phyloP scores from a whole-genome alignment of 2,329 filamentous ascomycete species.

The Penicillium sp. region DNA sequence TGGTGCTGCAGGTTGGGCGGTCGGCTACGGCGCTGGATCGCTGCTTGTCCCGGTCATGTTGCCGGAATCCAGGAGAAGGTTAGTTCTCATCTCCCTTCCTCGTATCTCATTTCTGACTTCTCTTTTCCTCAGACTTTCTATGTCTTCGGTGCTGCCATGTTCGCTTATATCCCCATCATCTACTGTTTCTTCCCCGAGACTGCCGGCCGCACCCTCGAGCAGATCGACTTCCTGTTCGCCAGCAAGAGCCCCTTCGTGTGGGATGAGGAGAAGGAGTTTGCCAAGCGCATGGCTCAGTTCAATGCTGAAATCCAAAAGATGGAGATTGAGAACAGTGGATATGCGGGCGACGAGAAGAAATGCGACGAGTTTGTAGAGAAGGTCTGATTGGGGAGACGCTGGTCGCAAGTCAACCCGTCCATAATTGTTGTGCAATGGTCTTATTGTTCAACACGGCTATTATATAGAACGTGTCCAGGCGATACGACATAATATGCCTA shows the following conservation, averaged over 20 bases:
- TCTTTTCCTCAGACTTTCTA: constrained; percentile 5
- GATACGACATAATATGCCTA: background rate
- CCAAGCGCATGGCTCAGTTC: constrained; percentile 3
- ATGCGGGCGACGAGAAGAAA: constrained; percentile 2
- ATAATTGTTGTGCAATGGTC: background rate
- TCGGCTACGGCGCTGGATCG: constrained; percentile 19
- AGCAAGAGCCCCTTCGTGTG: constrained; percentile 16
- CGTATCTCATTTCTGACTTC: background rate
- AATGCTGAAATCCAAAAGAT: constrained; percentile 8
- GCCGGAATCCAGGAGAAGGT: constrained; percentile 18
- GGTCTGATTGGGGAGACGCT: background rate
- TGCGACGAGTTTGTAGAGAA: constrained; percentile 6
- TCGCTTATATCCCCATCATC: constrained; percentile 59
- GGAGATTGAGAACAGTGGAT: constrained; percentile 4
- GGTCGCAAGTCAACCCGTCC: background rate
- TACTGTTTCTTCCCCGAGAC: constrained; percentile 33
- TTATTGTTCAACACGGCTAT: constrained; percentile 1
- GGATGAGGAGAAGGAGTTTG: constrained; percentile 16
- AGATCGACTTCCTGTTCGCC: constrained; percentile 23
- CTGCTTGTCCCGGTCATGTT: constrained; percentile 20
- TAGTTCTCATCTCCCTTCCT: background rate
- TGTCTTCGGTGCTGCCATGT: constrained; percentile 61
- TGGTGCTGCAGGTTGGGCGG: constrained; percentile 24
- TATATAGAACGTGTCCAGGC: background rate
- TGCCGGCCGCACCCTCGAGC: constrained; percentile 18